Percentiles rank a stretch among this genome's conserved stretches.
Evolutionary conservation across 2,329 filamentous ascomycete species (phyloP).

Genomic region (Tolypocladium album): DNA sequence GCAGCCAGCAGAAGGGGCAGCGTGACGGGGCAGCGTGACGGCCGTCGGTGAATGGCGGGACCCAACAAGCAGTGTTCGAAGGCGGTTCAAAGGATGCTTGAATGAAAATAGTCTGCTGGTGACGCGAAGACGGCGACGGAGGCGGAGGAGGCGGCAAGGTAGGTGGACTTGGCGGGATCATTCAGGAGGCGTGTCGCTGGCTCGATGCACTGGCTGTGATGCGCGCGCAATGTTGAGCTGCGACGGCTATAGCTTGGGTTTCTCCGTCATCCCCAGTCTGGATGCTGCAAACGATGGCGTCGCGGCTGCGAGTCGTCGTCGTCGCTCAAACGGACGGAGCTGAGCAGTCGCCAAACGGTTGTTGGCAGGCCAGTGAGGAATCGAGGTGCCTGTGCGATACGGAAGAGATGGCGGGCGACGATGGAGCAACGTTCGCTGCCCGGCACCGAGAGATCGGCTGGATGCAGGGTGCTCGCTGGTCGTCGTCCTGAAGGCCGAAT

Average conservation of each 20-base stretch:
- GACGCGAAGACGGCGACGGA: not conserved
- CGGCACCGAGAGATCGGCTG: not conserved
- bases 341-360: not conserved
- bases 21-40: not conserved
- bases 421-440: not conserved
- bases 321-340: too few species aligned
- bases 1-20: not conserved
- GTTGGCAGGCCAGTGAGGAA: not conserved
- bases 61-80: not conserved
- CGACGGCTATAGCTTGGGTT: not conserved
- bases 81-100: not conserved
- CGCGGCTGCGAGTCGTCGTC: not conserved
- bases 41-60: not conserved
- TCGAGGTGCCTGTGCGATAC: not conserved
- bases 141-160: not conserved
- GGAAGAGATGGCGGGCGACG: not conserved
- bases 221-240: not conserved
- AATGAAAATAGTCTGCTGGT: not conserved
- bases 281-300: not conserved
- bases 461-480: not conserved
- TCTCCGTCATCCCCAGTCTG: not conserved
- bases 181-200: not conserved
- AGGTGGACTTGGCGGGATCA: conserved; percentile 1
- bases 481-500: conserved; percentile 9
- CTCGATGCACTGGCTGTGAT: not conserved